Evolutionary conservation across 805 yeast genomes (phyloP).

Genomic region (Ogataea naganishii): DNA sequence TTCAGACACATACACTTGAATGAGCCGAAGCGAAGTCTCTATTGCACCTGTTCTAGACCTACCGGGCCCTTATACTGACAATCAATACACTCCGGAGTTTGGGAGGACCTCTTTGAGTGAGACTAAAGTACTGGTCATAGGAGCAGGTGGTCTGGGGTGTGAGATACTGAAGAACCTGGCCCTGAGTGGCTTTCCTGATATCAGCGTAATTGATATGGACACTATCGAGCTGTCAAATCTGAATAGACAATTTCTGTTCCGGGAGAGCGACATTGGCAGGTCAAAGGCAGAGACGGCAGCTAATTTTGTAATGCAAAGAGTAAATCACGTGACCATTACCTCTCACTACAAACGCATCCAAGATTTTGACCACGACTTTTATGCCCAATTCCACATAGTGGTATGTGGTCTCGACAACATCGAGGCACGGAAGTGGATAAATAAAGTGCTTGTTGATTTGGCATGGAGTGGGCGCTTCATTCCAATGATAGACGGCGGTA

Average conservation of each 20-base stretch:
- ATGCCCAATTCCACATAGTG: constrained; percentile 59
- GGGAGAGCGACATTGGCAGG: constrained; percentile 51
- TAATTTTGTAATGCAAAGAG: constrained; percentile 37
- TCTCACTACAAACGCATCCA: constrained; percentile 63
- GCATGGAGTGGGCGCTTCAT: constrained; percentile 48
- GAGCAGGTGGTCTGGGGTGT: constrained; percentile 84
- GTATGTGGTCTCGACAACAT: constrained; percentile 86
- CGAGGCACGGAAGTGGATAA: constrained; percentile 88
- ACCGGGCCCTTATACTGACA: constrained; percentile 23
- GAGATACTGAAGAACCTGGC: constrained; percentile 70
- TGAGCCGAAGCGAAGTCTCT: too few relatives aligned
- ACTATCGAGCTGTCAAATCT: constrained; percentile 70
- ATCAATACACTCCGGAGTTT: constrained; percentile 17
- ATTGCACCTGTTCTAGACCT: constrained; percentile 7
- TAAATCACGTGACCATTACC: constrained; percentile 34
- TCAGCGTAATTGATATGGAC: constrained; percentile 76
- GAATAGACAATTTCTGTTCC: constrained; percentile 68
- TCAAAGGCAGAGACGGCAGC: constrained; percentile 65
- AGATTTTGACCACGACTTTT: constrained; percentile 53
- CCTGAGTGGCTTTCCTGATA: constrained; percentile 53
- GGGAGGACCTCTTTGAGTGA: constrained; percentile 10
- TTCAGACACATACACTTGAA: too few relatives aligned
- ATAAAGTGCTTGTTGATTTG: constrained; percentile 54
- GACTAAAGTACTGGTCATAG: constrained; percentile 39
- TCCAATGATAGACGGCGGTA: constrained; percentile 88